Base-by-base conservation (phyloP, 108 stramenopile species). In the Stephanodiscus minutulus region DNA sequence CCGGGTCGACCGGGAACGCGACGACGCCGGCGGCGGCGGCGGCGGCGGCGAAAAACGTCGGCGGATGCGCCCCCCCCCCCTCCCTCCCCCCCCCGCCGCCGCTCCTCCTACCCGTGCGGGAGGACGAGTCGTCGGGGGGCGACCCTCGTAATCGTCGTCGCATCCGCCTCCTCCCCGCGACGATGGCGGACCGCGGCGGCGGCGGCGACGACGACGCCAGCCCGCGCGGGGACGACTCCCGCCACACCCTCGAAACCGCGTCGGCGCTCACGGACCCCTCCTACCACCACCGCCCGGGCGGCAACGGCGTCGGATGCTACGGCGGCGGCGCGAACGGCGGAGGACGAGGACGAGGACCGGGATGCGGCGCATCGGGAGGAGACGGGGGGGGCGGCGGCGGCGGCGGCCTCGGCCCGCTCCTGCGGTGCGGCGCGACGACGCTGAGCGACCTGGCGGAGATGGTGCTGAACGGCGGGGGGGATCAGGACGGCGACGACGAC, bases 241-340 rank as follows among this genome's bases (percentile, higher is more conserved):
- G 31, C 55, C 55, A 56, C 55, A 77, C 76, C 0, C 62, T 77
- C 48, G 62, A 57, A 2, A 74, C 74, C 18, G 74, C 68, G 18
- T 49, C 47, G 15, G 76, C 76, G n/a, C 52, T 77, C 13, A 77
- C 76, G 31, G 76, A 77, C 5, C 61, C 53, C 13, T 56, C 62
- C 25, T 69, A 77, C 41, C 47, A 56, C 29, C 25, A 33, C 18
- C 17, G 1, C 12, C 12, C 3, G 5, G 24, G 48, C 28, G 21
- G 5, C 65, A n/a, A 50, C 48, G 22, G 21, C 24, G 11, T 5
- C 10, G 7, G 43, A 1, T 10, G 52, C 29, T 31, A n/a, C 15
- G 8, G 24, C n/a, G 24, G 12, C 64, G 17, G 41, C 48, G 31
- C 31, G 3, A n/a, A n/a, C n/a, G n/a, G n/a, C n/a, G n/a, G n/a